Evolutionary conservation across 1,284 basidiomycete genomes (phyloP).

Genomic region (Malassezia equina): DNA sequence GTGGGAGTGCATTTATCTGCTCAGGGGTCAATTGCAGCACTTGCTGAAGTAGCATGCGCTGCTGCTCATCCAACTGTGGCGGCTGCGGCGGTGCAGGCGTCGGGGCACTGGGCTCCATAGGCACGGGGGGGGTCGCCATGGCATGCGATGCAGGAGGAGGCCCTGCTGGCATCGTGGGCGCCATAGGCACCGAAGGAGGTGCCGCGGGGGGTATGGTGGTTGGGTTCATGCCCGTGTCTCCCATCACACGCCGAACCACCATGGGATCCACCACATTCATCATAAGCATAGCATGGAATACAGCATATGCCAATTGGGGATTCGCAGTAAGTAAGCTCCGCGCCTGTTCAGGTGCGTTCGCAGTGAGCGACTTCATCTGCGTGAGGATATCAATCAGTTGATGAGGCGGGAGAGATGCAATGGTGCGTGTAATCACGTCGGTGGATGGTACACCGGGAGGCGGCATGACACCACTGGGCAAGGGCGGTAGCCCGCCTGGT

Average conservation of each 20-base stretch:
- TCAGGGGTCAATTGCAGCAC: conserved; percentile 74
- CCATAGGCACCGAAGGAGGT: conserved; percentile 42
- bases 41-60: conserved; percentile 52
- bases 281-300: conserved; percentile 87
- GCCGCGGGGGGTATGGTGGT: conserved; percentile 50
- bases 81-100: conserved; percentile 7
- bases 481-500: conserved; percentile 51
- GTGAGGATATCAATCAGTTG: conserved; percentile 90
- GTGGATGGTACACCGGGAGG: conserved; percentile 65
- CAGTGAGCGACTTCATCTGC: conserved; percentile 93
- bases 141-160: not conserved
- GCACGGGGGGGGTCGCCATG: not conserved
- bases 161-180: not conserved
- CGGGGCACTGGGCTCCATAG: conserved; percentile 8
- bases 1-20: conserved; percentile 74
- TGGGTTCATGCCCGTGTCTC: conserved; percentile 7
- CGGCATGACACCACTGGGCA: conserved; percentile 70
- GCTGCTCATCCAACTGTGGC: conserved; percentile 33
- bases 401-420: conserved; percentile 70
- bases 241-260: conserved; percentile 59
- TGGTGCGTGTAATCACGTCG: conserved; percentile 75
- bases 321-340: conserved; percentile 66
- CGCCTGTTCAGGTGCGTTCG: conserved; percentile 82
- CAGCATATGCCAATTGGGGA: conserved; percentile 87
- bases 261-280: conserved; percentile 87